These are phyloP conservation scores for Microdochium paspali DNA, from an alignment of 2,329 filamentous ascomycete species.

Conservation along the genomic window DNA sequence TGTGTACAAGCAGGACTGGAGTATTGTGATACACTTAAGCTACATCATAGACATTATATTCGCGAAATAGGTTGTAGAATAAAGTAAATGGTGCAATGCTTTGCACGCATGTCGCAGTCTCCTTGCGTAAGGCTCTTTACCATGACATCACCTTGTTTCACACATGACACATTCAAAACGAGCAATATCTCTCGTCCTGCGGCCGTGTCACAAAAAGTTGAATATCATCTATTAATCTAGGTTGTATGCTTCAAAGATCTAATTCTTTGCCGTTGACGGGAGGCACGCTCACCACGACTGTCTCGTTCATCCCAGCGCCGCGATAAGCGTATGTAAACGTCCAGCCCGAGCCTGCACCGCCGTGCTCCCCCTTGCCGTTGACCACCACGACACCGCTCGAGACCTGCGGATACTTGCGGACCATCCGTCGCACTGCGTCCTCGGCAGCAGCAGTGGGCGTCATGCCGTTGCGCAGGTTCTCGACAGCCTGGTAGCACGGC, in stretches of 20 bases:
- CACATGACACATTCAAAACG: too few species aligned
- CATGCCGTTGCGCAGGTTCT: slow-evolving; percentile 40
- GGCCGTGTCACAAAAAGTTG: too few species aligned
- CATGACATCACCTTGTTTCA: too few species aligned
- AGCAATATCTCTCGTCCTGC: too few species aligned
- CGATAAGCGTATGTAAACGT: slow-evolving; percentile 43
- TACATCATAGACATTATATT: too few species aligned
- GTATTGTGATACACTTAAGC: too few species aligned
- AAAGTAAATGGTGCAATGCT: too few species aligned
- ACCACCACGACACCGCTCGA: slow-evolving; percentile 42
- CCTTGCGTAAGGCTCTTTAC: too few species aligned
- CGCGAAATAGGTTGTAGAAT: too few species aligned
- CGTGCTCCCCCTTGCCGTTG: slow-evolving; percentile 36
- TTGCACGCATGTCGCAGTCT: too few species aligned
- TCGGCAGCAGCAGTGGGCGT: slow-evolving; percentile 36
- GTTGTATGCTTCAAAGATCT: neutral
- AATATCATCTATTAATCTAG: too few species aligned
- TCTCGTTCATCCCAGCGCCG: slow-evolving; percentile 34
- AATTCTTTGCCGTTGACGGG: slow-evolving; percentile 10
- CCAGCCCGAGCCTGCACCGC: slow-evolving; percentile 42
- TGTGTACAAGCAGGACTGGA: too few species aligned
- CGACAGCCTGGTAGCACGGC: slow-evolving; percentile 48
- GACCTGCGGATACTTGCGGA: slow-evolving; percentile 33
- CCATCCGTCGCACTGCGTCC: slow-evolving; percentile 39
- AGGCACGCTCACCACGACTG: slow-evolving; percentile 32